phyloP scores from a whole-genome alignment of 129 eudicot species.

The Tanacetum coccineum region DNA sequence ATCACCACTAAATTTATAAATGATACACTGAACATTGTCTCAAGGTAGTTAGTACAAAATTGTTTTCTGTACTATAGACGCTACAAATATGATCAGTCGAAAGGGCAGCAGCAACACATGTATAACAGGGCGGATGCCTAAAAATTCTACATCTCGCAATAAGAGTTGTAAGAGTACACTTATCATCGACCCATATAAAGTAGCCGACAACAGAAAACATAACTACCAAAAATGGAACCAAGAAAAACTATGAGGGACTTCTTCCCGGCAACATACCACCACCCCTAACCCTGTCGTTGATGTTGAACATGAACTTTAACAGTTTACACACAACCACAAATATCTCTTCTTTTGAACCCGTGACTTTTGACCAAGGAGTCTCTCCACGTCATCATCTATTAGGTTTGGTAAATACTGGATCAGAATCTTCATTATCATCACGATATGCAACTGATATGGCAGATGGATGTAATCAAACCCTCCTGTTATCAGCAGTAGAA shows the following conservation, averaged over 20 bases:
- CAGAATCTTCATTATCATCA: neutral
- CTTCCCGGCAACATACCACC: constrained; percentile 15
- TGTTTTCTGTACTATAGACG: neutral
- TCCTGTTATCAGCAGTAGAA: constrained; percentile 21
- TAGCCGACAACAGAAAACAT: neutral
- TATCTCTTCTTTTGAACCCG: neutral
- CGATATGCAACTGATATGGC: constrained; percentile 3
- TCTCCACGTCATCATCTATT: neutral
- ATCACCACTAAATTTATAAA: constrained; percentile 7
- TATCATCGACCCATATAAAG: constrained; percentile 16
- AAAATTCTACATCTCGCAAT: constrained; percentile 3
- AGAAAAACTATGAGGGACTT: neutral
- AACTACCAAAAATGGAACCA: constrained; percentile 2
- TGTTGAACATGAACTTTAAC: neutral
- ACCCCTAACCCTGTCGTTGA: constrained; percentile 17
- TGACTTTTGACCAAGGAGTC: constrained; percentile 6
- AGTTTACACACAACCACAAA: constrained; percentile 17
- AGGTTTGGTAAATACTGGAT: neutral
- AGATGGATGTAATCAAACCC: constrained; percentile 16
- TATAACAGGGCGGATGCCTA: constrained; percentile 7
- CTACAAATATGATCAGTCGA: neutral
- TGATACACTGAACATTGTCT: neutral
- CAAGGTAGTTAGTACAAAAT: constrained; percentile 2
- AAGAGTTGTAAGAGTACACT: constrained; percentile 28
- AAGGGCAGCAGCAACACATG: neutral